Conservation (phyloP, 192 early-diverging fungal genomes). For the Funneliformis geosporum region DNA sequence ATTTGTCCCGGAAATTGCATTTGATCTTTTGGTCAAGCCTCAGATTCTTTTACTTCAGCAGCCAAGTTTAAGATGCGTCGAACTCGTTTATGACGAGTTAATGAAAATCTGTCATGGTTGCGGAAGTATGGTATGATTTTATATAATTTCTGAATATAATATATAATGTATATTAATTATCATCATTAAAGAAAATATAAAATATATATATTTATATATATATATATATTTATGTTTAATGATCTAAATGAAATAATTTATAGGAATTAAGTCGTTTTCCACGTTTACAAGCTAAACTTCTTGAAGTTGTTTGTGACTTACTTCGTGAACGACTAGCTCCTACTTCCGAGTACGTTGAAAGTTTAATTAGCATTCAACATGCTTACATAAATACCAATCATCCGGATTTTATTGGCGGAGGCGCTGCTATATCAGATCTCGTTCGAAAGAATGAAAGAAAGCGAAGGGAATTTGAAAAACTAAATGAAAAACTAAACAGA, state of each 20-base stretch:
- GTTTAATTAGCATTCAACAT: slow-evolving; percentile 77
- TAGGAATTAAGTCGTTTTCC: slow-evolving; percentile 78
- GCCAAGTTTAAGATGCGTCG: slow-evolving; percentile 78
- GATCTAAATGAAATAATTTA: neutral
- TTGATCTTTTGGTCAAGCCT: slow-evolving; percentile 80
- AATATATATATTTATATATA: neutral
- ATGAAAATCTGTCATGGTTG: slow-evolving; percentile 78
- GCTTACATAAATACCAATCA: slow-evolving; percentile 88
- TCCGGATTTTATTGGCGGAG: slow-evolving; percentile 80
- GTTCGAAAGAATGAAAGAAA: slow-evolving; percentile 68
- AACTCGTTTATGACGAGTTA: slow-evolving; percentile 81
- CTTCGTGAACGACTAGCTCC: slow-evolving; percentile 74
- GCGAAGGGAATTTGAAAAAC: slow-evolving; percentile 50
- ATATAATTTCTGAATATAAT: neutral
- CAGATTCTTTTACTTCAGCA: slow-evolving; percentile 75
- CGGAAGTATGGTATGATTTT: slow-evolving; percentile 61
- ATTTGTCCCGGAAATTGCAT: slow-evolving; percentile 85
- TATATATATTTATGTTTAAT: neutral
- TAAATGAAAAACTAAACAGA: slow-evolving; percentile 41
- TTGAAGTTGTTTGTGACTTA: slow-evolving; percentile 78
- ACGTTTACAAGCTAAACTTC: slow-evolving; percentile 66
- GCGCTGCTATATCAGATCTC: slow-evolving; percentile 70
- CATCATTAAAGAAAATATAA: neutral
- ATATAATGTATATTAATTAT: slow-evolving; percentile 5
- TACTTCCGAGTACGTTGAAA: slow-evolving; percentile 74